phyloP scores from a whole-genome alignment of 495 filamentous ascomycete genomes.

The Parathielavia appendiculata region DNA sequence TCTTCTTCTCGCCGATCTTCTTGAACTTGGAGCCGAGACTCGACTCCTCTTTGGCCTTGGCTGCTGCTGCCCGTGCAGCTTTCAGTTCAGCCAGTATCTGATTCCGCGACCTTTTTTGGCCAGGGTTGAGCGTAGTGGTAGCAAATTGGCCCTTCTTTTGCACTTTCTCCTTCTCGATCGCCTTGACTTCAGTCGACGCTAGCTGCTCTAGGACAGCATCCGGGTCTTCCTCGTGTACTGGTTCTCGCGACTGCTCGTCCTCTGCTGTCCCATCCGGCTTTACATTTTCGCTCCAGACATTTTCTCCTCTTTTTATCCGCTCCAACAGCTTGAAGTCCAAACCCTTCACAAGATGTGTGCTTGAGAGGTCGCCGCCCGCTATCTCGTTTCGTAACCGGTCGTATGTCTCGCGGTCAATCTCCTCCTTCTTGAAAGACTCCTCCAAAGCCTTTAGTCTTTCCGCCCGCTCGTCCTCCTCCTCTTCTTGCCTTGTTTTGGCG shows the following conservation, averaged over 20 bases:
- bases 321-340: conserved; percentile 78
- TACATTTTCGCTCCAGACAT: conserved; percentile 49
- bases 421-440: conserved; percentile 72
- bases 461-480: conserved; percentile 60
- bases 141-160: conserved; percentile 74
- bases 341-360: conserved; percentile 86
- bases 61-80: conserved; percentile 62
- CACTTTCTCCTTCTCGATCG: conserved; percentile 52
- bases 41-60: conserved; percentile 51
- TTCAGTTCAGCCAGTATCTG: conserved; percentile 79
- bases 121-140: conserved; percentile 52
- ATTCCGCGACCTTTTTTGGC: conserved; percentile 69
- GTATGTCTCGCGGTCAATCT: conserved; percentile 72
- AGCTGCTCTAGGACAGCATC: conserved; percentile 77
- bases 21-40: conserved; percentile 72
- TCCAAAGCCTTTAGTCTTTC: conserved; percentile 69
- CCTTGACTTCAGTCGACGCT: conserved; percentile 57
- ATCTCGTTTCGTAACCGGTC: conserved; percentile 68
- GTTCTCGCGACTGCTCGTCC: conserved; percentile 27
- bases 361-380: conserved; percentile 71
- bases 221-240: conserved; percentile 42
- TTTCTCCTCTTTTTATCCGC: conserved; percentile 66
- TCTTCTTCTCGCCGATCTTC: conserved; percentile 66
- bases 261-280: conserved; percentile 23
- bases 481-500: conserved; percentile 49